Percentiles rank a stretch among this genome's conserved stretches.
These are phyloP conservation scores for Narthecium ossifragum DNA, from an alignment of 106 monocot species.

Conservation along the genomic window DNA sequence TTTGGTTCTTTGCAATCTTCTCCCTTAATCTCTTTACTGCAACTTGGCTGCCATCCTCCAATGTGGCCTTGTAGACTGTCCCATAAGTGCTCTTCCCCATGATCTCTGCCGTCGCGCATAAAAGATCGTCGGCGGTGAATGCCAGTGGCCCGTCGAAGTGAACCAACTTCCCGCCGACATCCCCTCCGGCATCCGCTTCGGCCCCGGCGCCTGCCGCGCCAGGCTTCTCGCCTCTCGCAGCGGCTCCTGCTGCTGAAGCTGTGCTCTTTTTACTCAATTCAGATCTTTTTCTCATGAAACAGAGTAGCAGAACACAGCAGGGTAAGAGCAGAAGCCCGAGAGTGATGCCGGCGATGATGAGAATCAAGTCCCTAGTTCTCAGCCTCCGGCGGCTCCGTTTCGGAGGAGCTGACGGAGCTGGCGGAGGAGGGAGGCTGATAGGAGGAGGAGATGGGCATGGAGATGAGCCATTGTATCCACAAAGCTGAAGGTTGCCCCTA, in stretches of 20 bases:
- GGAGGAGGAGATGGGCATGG: constrained; percentile 35
- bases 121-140: constrained; percentile 43
- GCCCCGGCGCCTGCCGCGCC: neutral
- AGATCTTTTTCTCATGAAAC: constrained; percentile 3
- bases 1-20: constrained; percentile 50
- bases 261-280: constrained; percentile 8
- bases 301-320: constrained; percentile 28
- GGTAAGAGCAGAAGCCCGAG: constrained; percentile 15
- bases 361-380: constrained; percentile 30
- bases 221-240: constrained; percentile 17
- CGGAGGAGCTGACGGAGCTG: neutral
- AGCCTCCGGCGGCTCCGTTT: constrained; percentile 4
- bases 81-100: constrained; percentile 57
- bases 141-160: constrained; percentile 34
- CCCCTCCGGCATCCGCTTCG: constrained; percentile 14
- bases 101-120: constrained; percentile 53
- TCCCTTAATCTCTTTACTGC: constrained; percentile 54
- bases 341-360: constrained; percentile 13
- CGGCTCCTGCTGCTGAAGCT: constrained; percentile 2
- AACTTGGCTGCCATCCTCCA: constrained; percentile 37
- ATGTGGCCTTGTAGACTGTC: constrained; percentile 39
- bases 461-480: constrained; percentile 42
- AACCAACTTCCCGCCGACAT: constrained; percentile 33
- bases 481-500: constrained; percentile 65
- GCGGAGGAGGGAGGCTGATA: constrained; percentile 10